phyloP scores from a whole-genome alignment of 1,139 yeast species.

The Pichia sp. region DNA sequence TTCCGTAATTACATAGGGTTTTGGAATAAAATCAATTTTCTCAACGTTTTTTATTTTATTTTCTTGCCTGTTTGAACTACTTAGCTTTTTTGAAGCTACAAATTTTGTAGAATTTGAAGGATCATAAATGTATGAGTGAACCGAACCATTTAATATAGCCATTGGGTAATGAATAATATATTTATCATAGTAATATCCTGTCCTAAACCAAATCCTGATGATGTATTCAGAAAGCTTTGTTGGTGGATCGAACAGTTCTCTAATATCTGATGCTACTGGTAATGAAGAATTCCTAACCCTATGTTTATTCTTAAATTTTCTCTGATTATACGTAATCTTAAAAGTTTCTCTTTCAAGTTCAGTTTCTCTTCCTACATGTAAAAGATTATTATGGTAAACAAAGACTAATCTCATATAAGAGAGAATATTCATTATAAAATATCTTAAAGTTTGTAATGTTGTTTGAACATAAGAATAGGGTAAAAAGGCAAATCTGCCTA shows the following conservation, averaged over 20 bases:
- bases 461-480: constrained; percentile 23
- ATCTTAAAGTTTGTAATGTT: constrained; percentile 18
- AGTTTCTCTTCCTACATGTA: constrained; percentile 21
- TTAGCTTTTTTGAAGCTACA: background rate
- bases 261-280: constrained; percentile 17
- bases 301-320: constrained; percentile 15
- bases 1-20: constrained; percentile 13
- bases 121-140: constrained; percentile 6
- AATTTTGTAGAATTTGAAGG: background rate
- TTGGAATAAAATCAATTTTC: constrained; percentile 11
- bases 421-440: constrained; percentile 13
- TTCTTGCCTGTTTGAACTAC: background rate
- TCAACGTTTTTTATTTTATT: background rate
- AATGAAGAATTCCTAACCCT: constrained; percentile 17
- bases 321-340: constrained; percentile 18
- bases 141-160: constrained; percentile 12
- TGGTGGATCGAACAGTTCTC: constrained; percentile 23
- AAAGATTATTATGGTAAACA: constrained; percentile 20
- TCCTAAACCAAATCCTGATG: constrained; percentile 24
- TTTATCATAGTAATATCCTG: constrained; percentile 29
- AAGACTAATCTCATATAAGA: constrained; percentile 17
- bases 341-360: constrained; percentile 20
- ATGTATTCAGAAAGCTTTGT: constrained; percentile 12
- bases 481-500: constrained; percentile 19
- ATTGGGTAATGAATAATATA: constrained; percentile 25